A percentile compares a stretch with the other conserved stretches of the same genome.
Evolutionary conservation across 345 rosid genomes (phyloP).

Genomic region (Moricandia arvensis): DNA sequence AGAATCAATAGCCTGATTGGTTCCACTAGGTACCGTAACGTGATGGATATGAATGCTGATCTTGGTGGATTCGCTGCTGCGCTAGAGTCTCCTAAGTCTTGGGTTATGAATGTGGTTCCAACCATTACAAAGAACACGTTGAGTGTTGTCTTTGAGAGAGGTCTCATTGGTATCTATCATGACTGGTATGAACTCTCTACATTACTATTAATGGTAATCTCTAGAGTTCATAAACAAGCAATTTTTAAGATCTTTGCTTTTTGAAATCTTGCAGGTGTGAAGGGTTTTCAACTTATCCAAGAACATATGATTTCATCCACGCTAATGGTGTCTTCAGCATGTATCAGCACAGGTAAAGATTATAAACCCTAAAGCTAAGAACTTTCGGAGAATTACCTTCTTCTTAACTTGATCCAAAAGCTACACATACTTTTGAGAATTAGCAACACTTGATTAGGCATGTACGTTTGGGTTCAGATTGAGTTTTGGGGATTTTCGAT

Average conservation of each 20-base stretch:
- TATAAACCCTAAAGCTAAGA: neutral
- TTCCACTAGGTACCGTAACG: conserved; percentile 67
- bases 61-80: conserved; percentile 96
- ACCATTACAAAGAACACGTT: neutral
- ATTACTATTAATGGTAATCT: neutral
- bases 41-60: conserved; percentile 97
- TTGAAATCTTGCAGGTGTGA: conserved; percentile 68
- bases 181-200: conserved; percentile 58
- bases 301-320: conserved; percentile 90
- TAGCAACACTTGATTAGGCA: neutral
- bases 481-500: no score
- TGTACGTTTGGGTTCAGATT: no score
- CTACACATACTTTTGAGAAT: conserved; percentile 8
- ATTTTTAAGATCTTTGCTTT: neutral
- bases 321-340: conserved; percentile 77
- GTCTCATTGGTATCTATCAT: conserved; percentile 91
- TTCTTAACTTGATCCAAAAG: neutral
- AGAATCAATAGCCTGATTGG: conserved; percentile 52
- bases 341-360: conserved; percentile 72
- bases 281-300: conserved; percentile 98
- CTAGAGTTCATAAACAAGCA: neutral
- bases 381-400: neutral
- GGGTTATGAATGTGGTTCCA: neutral
- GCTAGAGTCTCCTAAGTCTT: conserved; percentile 76
- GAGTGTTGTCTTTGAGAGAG: conserved; percentile 90